Percentiles rank a stretch among this genome's conserved stretches.
phyloP scores from a whole-genome alignment of 139 green algal genomes.

The Auxenochlorella pyrenoidosa region DNA sequence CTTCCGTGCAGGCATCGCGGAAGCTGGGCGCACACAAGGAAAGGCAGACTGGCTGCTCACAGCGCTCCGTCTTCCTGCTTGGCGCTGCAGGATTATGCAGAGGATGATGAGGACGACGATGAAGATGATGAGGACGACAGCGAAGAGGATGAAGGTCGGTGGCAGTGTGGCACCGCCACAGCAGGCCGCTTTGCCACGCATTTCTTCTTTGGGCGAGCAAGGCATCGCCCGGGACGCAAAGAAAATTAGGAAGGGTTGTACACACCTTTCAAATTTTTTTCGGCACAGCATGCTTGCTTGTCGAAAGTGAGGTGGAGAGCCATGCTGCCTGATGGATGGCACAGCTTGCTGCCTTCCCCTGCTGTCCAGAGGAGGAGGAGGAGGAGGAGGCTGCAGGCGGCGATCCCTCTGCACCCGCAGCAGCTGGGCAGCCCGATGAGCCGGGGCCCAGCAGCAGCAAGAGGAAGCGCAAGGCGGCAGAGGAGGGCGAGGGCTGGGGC shows the following conservation, averaged over 20 bases:
- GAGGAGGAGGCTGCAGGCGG: neutral
- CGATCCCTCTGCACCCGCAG: neutral
- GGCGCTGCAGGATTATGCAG: constrained; percentile 7
- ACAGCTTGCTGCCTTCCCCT: too few relatives aligned
- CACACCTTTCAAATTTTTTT: too few relatives aligned
- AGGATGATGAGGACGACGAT: constrained; percentile 10
- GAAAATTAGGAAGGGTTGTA: too few relatives aligned
- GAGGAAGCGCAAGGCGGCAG: constrained; percentile 17
- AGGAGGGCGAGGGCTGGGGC: constrained; percentile 26
- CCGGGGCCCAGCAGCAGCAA: constrained; percentile 31
- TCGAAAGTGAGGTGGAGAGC: too few relatives aligned
- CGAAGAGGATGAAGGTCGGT: neutral
- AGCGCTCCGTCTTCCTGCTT: neutral
- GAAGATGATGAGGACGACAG: neutral
- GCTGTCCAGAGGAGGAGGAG: constrained; percentile 13
- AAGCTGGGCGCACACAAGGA: too few relatives aligned
- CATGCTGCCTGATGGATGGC: too few relatives aligned
- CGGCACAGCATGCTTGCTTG: too few relatives aligned
- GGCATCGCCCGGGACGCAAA: too few relatives aligned
- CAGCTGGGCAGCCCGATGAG: constrained; percentile 16
- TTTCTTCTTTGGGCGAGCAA: too few relatives aligned
- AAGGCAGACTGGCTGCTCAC: neutral
- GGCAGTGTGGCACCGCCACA: too few relatives aligned
- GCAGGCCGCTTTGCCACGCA: too few relatives aligned
- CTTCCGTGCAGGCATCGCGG: too few relatives aligned